Evolutionary conservation across 139 green algal species (phyloP).

Genomic region (Choricystis sp.): DNA sequence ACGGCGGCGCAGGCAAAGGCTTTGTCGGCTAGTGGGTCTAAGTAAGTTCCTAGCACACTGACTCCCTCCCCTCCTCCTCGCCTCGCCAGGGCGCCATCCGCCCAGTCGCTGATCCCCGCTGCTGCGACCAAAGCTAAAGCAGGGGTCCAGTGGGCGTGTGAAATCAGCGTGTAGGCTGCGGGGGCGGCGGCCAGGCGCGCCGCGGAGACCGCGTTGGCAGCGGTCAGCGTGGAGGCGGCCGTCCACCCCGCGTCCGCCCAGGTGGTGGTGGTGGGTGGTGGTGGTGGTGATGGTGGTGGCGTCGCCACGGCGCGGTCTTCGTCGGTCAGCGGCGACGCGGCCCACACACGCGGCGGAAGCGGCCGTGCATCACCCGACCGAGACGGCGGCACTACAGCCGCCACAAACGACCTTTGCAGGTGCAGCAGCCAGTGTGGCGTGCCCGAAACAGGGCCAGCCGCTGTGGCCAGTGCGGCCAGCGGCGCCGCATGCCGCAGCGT

Average conservation of each 20-base stretch:
- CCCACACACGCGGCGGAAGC: no score
- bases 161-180: neutral
- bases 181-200: neutral
- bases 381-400: no score
- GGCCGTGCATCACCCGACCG: no score
- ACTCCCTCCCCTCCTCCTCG: no score
- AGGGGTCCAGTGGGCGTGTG: conserved; percentile 5
- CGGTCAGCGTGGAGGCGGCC: neutral
- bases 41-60: conserved; percentile 62
- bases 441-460: no score
- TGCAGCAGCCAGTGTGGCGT: no score
- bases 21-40: conserved; percentile 82
- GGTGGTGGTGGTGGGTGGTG: neutral
- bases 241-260: neutral
- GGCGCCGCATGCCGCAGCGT: no score
- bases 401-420: no score
- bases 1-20: conserved; percentile 27
- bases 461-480: no score
- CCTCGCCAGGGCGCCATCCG: conserved; percentile 59
- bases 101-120: conserved; percentile 53
- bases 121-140: conserved; percentile 10
- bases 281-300: no score
- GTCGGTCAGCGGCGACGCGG: no score
- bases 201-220: neutral
- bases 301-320: no score